Evolutionary conservation across 2,329 filamentous ascomycete species (phyloP).

Genomic region (Fusarium nisikadoi): DNA sequence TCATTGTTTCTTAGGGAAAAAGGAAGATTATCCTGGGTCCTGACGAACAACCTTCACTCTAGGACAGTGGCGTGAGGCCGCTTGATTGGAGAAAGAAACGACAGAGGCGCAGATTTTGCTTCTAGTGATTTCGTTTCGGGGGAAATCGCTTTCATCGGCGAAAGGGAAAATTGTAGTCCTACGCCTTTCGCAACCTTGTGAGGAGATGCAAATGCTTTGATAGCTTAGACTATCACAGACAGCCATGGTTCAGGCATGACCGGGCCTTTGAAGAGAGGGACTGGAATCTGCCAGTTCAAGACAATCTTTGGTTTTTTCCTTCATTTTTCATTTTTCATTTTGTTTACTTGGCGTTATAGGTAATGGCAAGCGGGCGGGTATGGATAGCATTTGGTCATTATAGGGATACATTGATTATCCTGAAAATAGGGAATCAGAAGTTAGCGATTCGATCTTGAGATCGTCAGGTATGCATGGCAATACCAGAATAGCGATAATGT

Average conservation of each 20-base stretch:
- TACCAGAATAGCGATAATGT: constrained; percentile 32
- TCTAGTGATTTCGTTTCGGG: too few species aligned
- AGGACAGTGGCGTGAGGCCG: constrained; percentile 44
- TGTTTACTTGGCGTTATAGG: constrained; percentile 26
- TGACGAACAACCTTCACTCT: constrained; percentile 34
- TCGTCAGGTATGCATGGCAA: constrained; percentile 20
- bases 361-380: constrained; percentile 31
- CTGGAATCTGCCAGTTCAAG: constrained; percentile 6
- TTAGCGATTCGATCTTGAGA: constrained; percentile 24
- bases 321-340: constrained; percentile 5
- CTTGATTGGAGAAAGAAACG: constrained; percentile 34
- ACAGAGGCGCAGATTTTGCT: constrained; percentile 1
- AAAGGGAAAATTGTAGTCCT: background rate
- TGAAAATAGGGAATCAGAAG: constrained; percentile 18
- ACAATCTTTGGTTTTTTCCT: constrained; percentile 11
- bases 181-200: background rate
- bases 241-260: background rate
- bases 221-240: background rate
- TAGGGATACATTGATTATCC: constrained; percentile 2
- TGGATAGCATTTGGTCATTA: constrained; percentile 29
- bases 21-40: constrained; percentile 43
- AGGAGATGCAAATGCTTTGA: background rate
- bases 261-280: background rate
- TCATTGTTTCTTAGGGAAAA: constrained; percentile 69
- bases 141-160: background rate